These are phyloP conservation scores for Kluyveromyces nonfermentans DNA, from an alignment of 805 yeast genomes.

Conservation along the genomic window DNA sequence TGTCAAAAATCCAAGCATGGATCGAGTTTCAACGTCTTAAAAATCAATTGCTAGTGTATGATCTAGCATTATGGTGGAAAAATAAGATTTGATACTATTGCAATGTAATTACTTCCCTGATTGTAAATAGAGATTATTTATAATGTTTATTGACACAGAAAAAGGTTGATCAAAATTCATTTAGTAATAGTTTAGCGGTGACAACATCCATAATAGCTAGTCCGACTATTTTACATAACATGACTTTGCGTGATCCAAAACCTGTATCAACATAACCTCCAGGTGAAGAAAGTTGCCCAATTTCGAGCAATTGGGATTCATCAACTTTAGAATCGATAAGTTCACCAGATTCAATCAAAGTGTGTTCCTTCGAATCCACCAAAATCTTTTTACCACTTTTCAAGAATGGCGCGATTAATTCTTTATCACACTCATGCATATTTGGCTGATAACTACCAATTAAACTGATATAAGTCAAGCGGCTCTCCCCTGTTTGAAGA, in stretches of 20 bases:
- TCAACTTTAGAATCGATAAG: constrained; percentile 38
- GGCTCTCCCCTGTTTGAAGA: constrained; percentile 10
- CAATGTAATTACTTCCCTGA: not conserved
- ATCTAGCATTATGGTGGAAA: constrained; percentile 23
- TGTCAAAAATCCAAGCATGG: constrained; percentile 19
- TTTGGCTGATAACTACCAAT: constrained; percentile 63
- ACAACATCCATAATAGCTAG: constrained; percentile 55
- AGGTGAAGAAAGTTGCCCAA: constrained; percentile 31
- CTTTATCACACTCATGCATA: constrained; percentile 49
- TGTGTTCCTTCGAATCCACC: constrained; percentile 45
- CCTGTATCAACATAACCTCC: not conserved
- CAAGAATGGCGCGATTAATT: constrained; percentile 30
- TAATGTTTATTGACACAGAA: not conserved
- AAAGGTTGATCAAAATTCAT: not conserved
- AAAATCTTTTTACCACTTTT: constrained; percentile 35
- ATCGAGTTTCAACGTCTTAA: constrained; percentile 19
- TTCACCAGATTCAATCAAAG: constrained; percentile 57
- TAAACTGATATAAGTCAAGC: constrained; percentile 31
- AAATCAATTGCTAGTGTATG: constrained; percentile 23
- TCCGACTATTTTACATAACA: constrained; percentile 50
- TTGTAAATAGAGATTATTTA: not conserved
- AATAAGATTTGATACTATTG: constrained; percentile 4
- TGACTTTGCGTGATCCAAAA: constrained; percentile 24
- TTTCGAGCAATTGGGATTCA: constrained; percentile 35
- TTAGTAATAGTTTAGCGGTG: constrained; percentile 37